phyloP scores from a whole-genome alignment of 176 grass and related monocot species.

The Avena insularis region DNA sequence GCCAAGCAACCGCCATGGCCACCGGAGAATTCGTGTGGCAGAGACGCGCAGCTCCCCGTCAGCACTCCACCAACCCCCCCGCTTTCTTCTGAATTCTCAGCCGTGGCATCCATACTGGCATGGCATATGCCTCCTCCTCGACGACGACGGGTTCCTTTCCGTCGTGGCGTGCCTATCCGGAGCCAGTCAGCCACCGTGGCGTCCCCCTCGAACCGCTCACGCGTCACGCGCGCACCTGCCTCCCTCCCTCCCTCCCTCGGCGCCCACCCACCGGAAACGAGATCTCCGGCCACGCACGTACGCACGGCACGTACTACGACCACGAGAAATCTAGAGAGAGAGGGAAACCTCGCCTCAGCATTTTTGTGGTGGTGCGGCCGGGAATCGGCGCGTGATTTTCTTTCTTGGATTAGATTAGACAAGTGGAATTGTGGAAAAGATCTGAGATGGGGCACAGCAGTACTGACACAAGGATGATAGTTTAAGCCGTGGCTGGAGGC shows the following conservation, averaged over 20 bases:
- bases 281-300: background rate
- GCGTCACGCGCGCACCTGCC: conserved; percentile 10
- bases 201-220: background rate
- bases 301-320: background rate
- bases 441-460: background rate
- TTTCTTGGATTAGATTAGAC: background rate
- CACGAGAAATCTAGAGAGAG: background rate
- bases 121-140: background rate
- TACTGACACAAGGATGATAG: background rate
- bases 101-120: background rate
- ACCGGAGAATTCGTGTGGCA: background rate
- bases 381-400: background rate
- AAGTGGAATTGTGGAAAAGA: background rate
- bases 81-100: background rate
- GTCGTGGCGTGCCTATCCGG: conserved; percentile 38
- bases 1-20: background rate
- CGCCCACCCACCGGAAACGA: background rate
- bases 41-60: background rate
- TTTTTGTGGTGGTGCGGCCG: background rate
- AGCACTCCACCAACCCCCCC: conserved; percentile 32
- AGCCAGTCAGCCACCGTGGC: conserved; percentile 14
- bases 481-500: background rate
- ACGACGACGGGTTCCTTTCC: background rate
- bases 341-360: no score
- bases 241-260: no score